A percentile compares a stretch with the other conserved stretches of the same genome.
Conservation (phyloP, 2,329 filamentous ascomycete species). For the Thelonectria blattea region DNA sequence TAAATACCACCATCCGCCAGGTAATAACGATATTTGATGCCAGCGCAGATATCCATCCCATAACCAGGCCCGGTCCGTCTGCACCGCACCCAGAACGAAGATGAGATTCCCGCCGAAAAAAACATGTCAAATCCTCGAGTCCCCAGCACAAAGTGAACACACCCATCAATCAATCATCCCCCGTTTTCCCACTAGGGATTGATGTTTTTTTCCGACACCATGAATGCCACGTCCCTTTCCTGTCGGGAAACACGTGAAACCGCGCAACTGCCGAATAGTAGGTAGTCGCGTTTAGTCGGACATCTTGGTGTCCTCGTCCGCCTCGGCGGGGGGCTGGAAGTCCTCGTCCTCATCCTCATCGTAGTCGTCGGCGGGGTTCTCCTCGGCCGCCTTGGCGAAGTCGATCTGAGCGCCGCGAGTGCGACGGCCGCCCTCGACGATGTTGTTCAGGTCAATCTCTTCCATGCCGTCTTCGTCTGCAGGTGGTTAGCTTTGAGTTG, state of each 20-base stretch:
- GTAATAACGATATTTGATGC: constrained; percentile 26
- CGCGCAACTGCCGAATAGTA: neutral
- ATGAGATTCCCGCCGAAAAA: constrained; percentile 25
- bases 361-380: constrained; percentile 75
- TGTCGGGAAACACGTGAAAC: neutral
- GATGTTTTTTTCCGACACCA: constrained; percentile 32
- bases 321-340: constrained; percentile 65
- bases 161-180: constrained; percentile 28
- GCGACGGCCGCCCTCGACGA: constrained; percentile 77
- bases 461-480: constrained; percentile 81
- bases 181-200: constrained; percentile 18
- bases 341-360: constrained; percentile 80
- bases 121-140: constrained; percentile 23
- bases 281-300: constrained; percentile 41
- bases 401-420: constrained; percentile 93
- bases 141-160: constrained; percentile 28
- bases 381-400: constrained; percentile 86
- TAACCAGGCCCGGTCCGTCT: constrained; percentile 18
- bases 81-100: constrained; percentile 25
- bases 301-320: constrained; percentile 74
- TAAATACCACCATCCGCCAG: constrained; percentile 2
- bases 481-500: constrained; percentile 49
- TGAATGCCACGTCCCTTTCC: constrained; percentile 27
- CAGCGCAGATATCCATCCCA: constrained; percentile 19
- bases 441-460: constrained; percentile 90